Evolutionary conservation across 2,329 filamentous ascomycete genomes (phyloP).

Genomic region (Colletotrichum karsti): DNA sequence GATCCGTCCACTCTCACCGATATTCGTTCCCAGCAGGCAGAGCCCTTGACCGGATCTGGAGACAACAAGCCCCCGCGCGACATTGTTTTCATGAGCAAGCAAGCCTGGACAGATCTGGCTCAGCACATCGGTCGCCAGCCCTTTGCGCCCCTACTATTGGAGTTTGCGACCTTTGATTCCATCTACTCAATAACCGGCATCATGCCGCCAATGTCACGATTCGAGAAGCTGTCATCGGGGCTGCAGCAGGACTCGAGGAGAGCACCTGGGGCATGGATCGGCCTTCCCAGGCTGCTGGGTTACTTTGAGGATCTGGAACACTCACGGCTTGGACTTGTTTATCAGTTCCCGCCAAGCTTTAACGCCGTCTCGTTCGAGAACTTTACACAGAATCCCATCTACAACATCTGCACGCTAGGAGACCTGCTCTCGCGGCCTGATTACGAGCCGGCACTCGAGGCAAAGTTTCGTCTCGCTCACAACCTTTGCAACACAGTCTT

Average conservation of each 20-base stretch:
- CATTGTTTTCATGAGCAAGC: conserved; percentile 59
- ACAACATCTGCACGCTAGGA: conserved; percentile 61
- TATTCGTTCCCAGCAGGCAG: conserved; percentile 50
- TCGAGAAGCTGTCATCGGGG: conserved; percentile 69
- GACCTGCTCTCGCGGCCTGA: conserved; percentile 61
- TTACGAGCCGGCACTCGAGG: conserved; percentile 74
- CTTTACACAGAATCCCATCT: conserved; percentile 56
- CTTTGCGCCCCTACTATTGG: conserved; percentile 70
- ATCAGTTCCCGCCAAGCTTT: conserved; percentile 75
- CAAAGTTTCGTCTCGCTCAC: conserved; percentile 78
- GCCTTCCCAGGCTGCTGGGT: conserved; percentile 68
- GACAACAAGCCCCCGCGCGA: conserved; percentile 45
- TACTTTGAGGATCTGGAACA: conserved; percentile 80
- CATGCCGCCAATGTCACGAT: conserved; percentile 70
- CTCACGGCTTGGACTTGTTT: conserved; percentile 78
- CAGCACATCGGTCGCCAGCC: conserved; percentile 51
- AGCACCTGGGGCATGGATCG: conserved; percentile 64
- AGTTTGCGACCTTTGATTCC: conserved; percentile 73
- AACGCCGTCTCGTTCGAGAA: conserved; percentile 64
- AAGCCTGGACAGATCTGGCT: conserved; percentile 58
- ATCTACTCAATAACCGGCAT: conserved; percentile 71
- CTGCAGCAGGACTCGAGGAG: conserved; percentile 63
- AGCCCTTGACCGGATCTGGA: conserved; percentile 36
- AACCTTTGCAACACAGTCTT: conserved; percentile 78
- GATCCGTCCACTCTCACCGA: conserved; percentile 62